Percentiles rank a stretch among this genome's conserved stretches.
Conservation (phyloP, 129 eudicot species). For the carrot (Daucus carota) region DH1_v3.0 NC_030383.2:47687501-47688000, state of each 20-base stretch:
- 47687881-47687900: conserved; percentile 33
- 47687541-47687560: neutral
- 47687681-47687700: neutral
- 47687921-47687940: neutral
- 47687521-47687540: neutral
- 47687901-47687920: neutral
- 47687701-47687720: neutral
- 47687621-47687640: neutral
- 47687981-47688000: neutral
- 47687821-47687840: conserved; percentile 59
- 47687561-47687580: neutral
- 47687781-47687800: conserved; percentile 56
- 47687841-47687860: conserved; percentile 77
- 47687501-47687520: neutral
- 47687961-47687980: neutral
- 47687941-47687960: neutral
- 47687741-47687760: conserved; percentile 19
- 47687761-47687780: conserved; percentile 80
- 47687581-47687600: neutral
- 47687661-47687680: neutral
- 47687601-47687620: neutral
- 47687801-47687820: conserved; percentile 79
- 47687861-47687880: conserved; percentile 69
- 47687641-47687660: neutral
- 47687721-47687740: neutral